Conservation (phyloP, 805 yeast species). For the Deakozyma indianensis region DNA sequence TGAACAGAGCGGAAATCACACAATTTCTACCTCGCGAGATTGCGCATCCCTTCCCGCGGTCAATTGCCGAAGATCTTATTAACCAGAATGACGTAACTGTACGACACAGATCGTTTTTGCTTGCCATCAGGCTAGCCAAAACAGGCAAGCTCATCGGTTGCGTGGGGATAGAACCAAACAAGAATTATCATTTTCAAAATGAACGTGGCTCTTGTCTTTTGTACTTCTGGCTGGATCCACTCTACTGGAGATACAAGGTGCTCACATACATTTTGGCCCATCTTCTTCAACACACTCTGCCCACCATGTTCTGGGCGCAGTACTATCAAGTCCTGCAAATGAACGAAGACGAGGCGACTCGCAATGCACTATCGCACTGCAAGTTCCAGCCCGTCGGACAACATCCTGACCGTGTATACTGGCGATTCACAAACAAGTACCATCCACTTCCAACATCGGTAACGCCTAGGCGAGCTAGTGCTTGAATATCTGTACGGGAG, state of each 20-base stretch:
- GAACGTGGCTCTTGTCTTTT: neutral
- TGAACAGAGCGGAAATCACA: neutral
- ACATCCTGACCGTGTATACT: neutral
- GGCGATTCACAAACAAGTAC: neutral
- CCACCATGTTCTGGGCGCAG: conserved; percentile 1
- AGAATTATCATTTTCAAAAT: neutral
- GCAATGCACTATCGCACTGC: neutral
- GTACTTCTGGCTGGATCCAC: neutral
- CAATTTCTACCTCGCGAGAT: neutral
- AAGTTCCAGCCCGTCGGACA: neutral
- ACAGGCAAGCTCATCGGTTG: conserved; percentile 1
- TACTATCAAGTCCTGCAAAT: neutral
- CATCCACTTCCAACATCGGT: neutral
- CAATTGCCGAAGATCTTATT: neutral
- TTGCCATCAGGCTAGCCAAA: neutral
- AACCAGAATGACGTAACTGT: neutral
- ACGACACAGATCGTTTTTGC: neutral
- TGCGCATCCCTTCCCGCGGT: neutral
- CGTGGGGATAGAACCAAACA: neutral
- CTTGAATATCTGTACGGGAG: neutral
- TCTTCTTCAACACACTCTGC: neutral
- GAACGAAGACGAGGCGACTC: neutral
- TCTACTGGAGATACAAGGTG: neutral
- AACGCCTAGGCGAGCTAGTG: neutral
- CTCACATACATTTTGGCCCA: neutral